Evolutionary conservation across 2,329 filamentous ascomycete species (phyloP).

Genomic region (Colletotrichum theobromicola): DNA sequence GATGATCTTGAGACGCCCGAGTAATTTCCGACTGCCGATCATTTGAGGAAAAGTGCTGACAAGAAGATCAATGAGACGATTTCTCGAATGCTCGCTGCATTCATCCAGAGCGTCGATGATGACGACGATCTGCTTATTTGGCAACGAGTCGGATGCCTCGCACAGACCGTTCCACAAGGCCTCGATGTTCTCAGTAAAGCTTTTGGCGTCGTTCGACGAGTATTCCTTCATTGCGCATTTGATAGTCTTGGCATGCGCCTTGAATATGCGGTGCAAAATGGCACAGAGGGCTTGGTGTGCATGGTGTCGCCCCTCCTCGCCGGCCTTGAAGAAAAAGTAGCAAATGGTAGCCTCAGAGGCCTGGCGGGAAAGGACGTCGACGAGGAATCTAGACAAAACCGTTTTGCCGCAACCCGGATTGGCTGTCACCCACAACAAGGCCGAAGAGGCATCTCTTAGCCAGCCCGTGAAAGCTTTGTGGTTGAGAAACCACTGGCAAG

Average conservation of each 20-base stretch:
- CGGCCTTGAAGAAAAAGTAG: slow-evolving; percentile 19
- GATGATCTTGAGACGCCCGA: neutral
- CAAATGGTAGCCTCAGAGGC: neutral
- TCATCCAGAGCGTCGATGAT: slow-evolving; percentile 17
- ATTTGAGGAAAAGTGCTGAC: neutral
- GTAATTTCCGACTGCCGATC: neutral
- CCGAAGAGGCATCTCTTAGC: neutral
- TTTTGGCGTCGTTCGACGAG: neutral
- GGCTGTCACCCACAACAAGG: neutral
- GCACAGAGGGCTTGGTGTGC: neutral
- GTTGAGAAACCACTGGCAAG: neutral
- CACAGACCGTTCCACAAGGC: neutral
- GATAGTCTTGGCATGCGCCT: neutral
- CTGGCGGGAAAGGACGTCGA: neutral
- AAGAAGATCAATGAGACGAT: neutral
- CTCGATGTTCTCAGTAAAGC: neutral
- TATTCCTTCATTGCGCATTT: neutral
- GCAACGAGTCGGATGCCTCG: neutral
- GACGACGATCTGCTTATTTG: neutral
- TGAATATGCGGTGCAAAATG: neutral
- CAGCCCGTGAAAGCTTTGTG: neutral
- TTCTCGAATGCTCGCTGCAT: neutral
- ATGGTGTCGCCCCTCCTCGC: neutral
- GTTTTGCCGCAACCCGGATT: slow-evolving; percentile 20
- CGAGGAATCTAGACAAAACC: neutral